Evolutionary conservation across 179 eudicot genomes (phyloP).

Genomic region (Spinacia oleracea): DNA sequence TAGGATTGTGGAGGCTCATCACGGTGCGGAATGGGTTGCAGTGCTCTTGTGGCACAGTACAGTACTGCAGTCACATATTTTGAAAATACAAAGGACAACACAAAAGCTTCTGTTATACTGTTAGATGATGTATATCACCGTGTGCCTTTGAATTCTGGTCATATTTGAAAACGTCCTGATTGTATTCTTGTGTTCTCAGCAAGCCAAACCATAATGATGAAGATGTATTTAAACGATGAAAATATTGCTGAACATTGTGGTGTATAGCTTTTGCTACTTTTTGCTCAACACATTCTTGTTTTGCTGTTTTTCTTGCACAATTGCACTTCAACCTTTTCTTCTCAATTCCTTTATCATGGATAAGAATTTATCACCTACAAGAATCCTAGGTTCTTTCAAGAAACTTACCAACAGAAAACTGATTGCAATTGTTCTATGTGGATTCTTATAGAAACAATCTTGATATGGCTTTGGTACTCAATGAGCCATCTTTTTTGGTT

Average conservation of each 20-base stretch:
- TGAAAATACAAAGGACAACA: background rate
- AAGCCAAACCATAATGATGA: background rate
- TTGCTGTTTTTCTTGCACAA: no score
- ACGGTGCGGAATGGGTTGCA: conserved; percentile 86
- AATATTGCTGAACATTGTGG: background rate
- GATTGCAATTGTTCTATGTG: background rate
- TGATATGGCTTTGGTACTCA: background rate
- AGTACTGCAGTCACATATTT: background rate
- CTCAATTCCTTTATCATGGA: background rate
- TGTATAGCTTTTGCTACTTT: background rate
- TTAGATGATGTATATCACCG: background rate
- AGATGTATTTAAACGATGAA: background rate
- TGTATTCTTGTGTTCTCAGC: background rate
- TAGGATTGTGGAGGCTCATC: conserved; percentile 85
- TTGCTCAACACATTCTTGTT: background rate
- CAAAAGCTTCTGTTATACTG: background rate
- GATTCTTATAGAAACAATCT: background rate
- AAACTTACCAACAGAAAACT: background rate
- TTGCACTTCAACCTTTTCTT: background rate
- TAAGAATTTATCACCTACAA: background rate
- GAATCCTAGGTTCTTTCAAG: background rate
- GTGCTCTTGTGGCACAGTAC: conserved; percentile 72
- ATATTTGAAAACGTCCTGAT: background rate
- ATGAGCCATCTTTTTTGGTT: background rate
- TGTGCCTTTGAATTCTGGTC: no score